A percentile compares a stretch with the other conserved stretches of the same genome.
phyloP scores from a whole-genome alignment of 257 asterid species.

The Sherardia arvensis region DNA sequence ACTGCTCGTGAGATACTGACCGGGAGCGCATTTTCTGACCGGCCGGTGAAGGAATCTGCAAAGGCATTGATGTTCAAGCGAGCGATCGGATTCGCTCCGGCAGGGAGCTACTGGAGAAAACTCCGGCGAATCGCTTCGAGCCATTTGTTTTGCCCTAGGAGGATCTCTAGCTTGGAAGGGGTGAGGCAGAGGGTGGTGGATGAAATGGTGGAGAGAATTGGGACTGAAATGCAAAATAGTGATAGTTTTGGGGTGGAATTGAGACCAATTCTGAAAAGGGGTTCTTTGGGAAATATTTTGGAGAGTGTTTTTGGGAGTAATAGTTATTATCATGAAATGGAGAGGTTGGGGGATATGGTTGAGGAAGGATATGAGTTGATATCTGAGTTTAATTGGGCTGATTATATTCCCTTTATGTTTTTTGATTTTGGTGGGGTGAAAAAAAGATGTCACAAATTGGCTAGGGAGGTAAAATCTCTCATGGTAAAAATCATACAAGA shows the following conservation, averaged over 20 bases:
- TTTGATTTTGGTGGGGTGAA: conserved; percentile 50
- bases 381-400: conserved; percentile 60
- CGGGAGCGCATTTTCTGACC: conserved; percentile 35
- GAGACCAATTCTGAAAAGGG: conserved; percentile 33
- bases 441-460: conserved; percentile 51
- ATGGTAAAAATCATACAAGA: conserved; percentile 31
- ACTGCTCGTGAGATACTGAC: conserved; percentile 48
- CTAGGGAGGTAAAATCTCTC: conserved; percentile 29
- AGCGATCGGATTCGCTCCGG: conserved; percentile 63
- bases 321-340: conserved; percentile 16
- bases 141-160: conserved; percentile 54
- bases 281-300: conserved; percentile 42
- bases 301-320: conserved; percentile 53
- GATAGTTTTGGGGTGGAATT: conserved; percentile 37
- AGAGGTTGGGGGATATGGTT: conserved; percentile 44
- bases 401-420: conserved; percentile 40
- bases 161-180: conserved; percentile 34
- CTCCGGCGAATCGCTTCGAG: conserved; percentile 36
- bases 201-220: conserved; percentile 24
- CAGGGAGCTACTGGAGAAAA: conserved; percentile 42
- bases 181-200: conserved; percentile 27
- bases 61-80: conserved; percentile 51
- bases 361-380: conserved; percentile 58
- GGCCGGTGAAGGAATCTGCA: conserved; percentile 56
- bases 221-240: conserved; percentile 20